Conservation (phyloP, 1,139 yeast species). For the Taiozyma sp. region DNA sequence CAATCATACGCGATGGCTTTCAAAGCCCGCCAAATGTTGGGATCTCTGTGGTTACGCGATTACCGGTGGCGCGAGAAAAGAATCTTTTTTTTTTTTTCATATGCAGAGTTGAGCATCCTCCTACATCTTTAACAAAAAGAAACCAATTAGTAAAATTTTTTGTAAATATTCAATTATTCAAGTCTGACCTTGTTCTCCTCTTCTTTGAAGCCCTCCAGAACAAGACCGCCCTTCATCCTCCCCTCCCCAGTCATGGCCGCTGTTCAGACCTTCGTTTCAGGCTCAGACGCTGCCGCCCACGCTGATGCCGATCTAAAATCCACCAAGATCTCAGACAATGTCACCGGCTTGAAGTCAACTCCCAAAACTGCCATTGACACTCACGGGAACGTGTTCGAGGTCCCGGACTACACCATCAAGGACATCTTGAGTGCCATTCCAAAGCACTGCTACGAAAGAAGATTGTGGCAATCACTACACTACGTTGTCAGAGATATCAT, state of each 20-base stretch:
- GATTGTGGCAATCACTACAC: slow-evolving; percentile 41
- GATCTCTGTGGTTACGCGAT: neutral
- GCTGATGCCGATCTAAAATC: slow-evolving; percentile 2
- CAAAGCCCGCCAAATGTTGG: neutral
- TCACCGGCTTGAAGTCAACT: slow-evolving; percentile 9
- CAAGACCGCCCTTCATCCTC: neutral
- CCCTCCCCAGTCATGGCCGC: slow-evolving; percentile 4
- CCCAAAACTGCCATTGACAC: slow-evolving; percentile 40
- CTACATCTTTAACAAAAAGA: neutral
- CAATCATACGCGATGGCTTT: neutral
- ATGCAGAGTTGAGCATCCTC: neutral
- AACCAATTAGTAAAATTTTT: neutral
- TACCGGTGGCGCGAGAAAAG: neutral
- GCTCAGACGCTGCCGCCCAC: slow-evolving; percentile 3
- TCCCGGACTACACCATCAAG: slow-evolving; percentile 58
- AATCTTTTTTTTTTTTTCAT: neutral
- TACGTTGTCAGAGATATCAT: slow-evolving; percentile 55
- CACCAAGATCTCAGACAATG: slow-evolving; percentile 13
- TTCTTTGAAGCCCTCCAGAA: neutral
- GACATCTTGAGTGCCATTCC: slow-evolving; percentile 59
- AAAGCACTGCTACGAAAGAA: slow-evolving; percentile 54
- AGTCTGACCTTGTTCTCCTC: neutral
- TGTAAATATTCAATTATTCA: neutral
- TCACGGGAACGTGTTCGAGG: slow-evolving; percentile 50
- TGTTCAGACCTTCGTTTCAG: slow-evolving; percentile 11